Percentiles rank a stretch among this genome's conserved stretches.
phyloP scores from a whole-genome alignment of 306 rosid species.

The Myrica gale region DNA sequence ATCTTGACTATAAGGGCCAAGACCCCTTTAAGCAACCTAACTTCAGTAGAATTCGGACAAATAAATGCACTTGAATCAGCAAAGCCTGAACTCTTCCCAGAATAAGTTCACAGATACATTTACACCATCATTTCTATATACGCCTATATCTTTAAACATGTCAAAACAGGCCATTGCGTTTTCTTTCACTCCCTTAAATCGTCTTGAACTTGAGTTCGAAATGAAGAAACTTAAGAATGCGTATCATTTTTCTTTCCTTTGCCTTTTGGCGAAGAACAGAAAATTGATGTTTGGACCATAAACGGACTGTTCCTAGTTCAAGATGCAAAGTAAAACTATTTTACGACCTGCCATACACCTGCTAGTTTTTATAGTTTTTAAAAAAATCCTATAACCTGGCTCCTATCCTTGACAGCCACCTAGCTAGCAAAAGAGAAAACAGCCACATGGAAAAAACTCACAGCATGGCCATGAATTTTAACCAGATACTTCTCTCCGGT shows the following conservation, averaged over 20 bases:
- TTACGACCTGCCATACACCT: neutral
- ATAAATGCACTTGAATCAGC: neutral
- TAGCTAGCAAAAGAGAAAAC: neutral
- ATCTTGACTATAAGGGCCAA: neutral
- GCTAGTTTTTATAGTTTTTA: neutral
- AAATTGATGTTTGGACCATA: neutral
- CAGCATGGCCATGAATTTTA: neutral
- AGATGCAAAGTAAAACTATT: neutral
- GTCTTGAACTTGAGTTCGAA: neutral
- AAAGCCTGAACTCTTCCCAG: neutral
- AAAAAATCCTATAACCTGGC: neutral
- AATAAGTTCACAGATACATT: neutral
- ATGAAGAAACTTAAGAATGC: neutral
- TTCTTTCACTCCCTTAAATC: neutral
- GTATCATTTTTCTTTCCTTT: no score
- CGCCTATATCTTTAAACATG: neutral
- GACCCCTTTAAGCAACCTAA: neutral
- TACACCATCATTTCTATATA: neutral
- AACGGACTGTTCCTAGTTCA: neutral
- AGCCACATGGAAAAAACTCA: neutral
- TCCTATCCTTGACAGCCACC: conserved; percentile 7
- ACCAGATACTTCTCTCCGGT: neutral
- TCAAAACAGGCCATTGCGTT: neutral
- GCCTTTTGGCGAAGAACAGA: neutral
- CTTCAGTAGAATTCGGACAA: neutral